Evolutionary conservation across 768 basidiomycete species (phyloP), one percentile per base, ranked within the genome.

Genomic region (Krasilnikovozyma curviuscula): DNA sequence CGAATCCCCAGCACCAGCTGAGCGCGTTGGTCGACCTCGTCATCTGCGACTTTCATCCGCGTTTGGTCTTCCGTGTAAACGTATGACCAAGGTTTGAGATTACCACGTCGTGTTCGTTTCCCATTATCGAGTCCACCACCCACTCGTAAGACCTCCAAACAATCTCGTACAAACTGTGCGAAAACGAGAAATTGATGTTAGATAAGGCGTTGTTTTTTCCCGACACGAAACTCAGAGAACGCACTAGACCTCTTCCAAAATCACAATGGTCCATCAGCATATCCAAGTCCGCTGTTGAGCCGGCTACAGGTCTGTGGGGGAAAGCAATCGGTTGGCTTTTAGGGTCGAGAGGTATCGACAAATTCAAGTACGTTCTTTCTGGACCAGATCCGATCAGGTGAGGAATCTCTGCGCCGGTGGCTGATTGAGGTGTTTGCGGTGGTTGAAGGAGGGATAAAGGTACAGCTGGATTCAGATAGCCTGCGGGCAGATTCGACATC

Each of bases 181-280:
- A 23, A 38, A 14, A 53, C 44, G 9, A 45, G 49, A 46, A 27
- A 30, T 25, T 42, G 40, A 42, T 33, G 14, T 33, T 32, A 46
- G 19, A 3, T 29, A 9, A 40, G 31, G 43, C 33, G 16, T 24
- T 40, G 47, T 23, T 13, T 21, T 27, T 7, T 31, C 3, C 25
- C 5, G 9, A 23, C 21, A 53, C 64, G 34, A 43, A 81, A 83
- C 71, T 83, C 31, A 23, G 13, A 13, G 14, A 13, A 56, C 62
- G 56, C 55, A 66, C 65, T 48, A 61, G 58, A 56, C 74, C 72
- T 53, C 75, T 71, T 14, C 77, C 76, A 62, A 88, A 93, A 66
- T 91, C 84, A 61, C 93, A 98, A 57, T 88, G 76, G 35, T 86
- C 79, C 81, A 89, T 81, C 5, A 95, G 70, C 35, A 79, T 68